Evolutionary conservation across 2,329 filamentous ascomycete genomes (phyloP), one percentile per base, ranked within the genome.

Genomic region (Fusarium verticillioides): DNA sequence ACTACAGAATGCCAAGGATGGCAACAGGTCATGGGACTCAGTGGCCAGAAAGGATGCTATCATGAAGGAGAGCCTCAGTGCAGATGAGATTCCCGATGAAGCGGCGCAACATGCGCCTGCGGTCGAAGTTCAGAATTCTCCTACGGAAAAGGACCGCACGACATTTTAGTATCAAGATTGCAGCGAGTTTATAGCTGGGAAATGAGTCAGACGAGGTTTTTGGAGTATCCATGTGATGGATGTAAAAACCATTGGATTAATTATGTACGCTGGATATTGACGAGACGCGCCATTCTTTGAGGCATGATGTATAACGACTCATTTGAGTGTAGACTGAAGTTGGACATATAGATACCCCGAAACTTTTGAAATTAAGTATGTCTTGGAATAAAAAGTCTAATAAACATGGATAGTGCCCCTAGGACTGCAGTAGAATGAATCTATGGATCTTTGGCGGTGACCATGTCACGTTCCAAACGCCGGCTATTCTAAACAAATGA

Each of bases 41-140:
- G 87, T 89, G 5, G 78, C 74, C 36, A 81, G 83, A 34, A 89
- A 88, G 79, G 83, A 89, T 60, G 78, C 79, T 8, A 85, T 88
- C 44, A 85, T 89, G 81, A 83, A 81, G 60, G 77, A 78, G 52
- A 74, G 72, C 50, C 66, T 73, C 12, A 50, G 63, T 3, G 61
- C 58, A 1, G 74, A 73, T 9, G 69, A 75, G 34, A 59, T 63
- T 9, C 56, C 67, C n/a, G 79, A 81, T 36, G 70, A 65, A 34
- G 79, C 79, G 4, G 77, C 79, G 23, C 79, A 81, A 57, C 79
- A 78, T 60, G 79, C 79, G 12, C 79, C 79, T 9, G 78, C 74
- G 12, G 75, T 70, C 4, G 79, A 80, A 63, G 70, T 80, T 26
- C 76, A 75, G 50, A 54, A 64, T 18, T 47, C 58, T 21, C 42